Evolutionary conservation across 1,284 basidiomycete genomes (phyloP).

Genomic region (Thecaphora thlaspeos): DNA sequence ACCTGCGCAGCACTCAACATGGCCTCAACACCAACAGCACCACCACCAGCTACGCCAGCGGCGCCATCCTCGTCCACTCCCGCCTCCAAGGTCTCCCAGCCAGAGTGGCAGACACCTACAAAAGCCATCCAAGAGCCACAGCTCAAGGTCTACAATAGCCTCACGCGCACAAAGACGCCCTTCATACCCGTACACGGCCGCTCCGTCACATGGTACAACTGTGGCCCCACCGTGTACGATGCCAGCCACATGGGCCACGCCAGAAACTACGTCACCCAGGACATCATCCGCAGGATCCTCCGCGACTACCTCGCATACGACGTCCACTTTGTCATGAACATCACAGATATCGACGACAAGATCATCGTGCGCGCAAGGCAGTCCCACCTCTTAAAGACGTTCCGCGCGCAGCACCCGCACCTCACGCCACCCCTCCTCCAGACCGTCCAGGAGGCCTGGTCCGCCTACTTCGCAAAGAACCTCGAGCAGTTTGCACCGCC

Average conservation of each 20-base stretch:
- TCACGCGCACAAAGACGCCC: constrained; percentile 76
- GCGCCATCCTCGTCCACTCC: not conserved
- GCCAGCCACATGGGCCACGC: constrained; percentile 98
- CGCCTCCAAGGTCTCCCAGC: constrained; percentile 22
- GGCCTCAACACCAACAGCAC: too few relatives aligned
- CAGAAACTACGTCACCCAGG: constrained; percentile 97
- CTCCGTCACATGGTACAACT: constrained; percentile 98
- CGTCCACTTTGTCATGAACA: constrained; percentile 98
- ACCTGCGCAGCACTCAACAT: too few relatives aligned
- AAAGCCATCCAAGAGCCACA: constrained; percentile 55
- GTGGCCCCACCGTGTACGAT: constrained; percentile 98
- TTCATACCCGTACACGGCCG: constrained; percentile 78
- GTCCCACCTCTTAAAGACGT: constrained; percentile 63
- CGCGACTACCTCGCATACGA: constrained; percentile 96
- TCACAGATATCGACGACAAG: constrained; percentile 99
- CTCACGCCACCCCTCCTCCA: constrained; percentile 40
- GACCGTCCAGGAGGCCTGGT: constrained; percentile 45
- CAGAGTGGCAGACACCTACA: constrained; percentile 25
- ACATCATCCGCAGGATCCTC: constrained; percentile 87
- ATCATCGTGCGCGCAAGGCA: constrained; percentile 62
- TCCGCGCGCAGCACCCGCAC: constrained; percentile 34
- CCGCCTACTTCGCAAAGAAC: constrained; percentile 46
- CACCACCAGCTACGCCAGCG: too few relatives aligned
- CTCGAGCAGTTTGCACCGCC: constrained; percentile 47
- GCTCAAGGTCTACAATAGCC: constrained; percentile 87